Conservation (phyloP, 2,329 filamentous ascomycete species). For the Hypoxylon sp. region DNA sequence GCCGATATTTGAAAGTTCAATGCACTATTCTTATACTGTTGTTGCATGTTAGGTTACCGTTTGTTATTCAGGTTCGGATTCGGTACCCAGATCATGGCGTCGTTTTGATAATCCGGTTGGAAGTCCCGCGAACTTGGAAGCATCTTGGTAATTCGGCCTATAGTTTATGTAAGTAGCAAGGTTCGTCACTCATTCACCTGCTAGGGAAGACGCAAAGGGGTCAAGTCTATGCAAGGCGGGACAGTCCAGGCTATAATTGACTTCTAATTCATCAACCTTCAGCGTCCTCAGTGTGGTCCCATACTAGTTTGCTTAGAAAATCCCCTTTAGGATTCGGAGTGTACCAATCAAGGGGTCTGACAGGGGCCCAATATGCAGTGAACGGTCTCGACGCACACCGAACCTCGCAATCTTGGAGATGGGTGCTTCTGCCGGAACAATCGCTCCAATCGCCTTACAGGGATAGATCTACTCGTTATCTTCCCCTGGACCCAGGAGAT, state of each 20-base stretch:
- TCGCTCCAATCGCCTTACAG: slow-evolving; percentile 19
- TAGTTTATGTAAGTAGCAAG: slow-evolving; percentile 23
- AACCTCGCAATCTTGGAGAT: slow-evolving; percentile 10
- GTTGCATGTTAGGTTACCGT: slow-evolving; percentile 14
- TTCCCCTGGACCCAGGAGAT: slow-evolving; percentile 6
- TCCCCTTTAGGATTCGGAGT: slow-evolving; percentile 16
- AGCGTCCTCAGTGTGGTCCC: not conserved
- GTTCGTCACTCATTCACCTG: not conserved
- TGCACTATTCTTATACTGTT: slow-evolving; percentile 9
- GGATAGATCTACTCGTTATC: slow-evolving; percentile 17
- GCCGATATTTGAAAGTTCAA: not conserved
- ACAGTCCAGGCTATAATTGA: slow-evolving; percentile 22
- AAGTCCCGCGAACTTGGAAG: slow-evolving; percentile 1
- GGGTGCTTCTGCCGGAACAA: slow-evolving; percentile 7
- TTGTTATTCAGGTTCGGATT: slow-evolving; percentile 13
- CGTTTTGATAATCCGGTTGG: slow-evolving; percentile 7
- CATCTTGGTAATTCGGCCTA: slow-evolving; percentile 15
- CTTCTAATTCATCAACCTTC: not conserved
- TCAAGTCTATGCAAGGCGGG: slow-evolving; percentile 12
- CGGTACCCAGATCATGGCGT: slow-evolving; percentile 2
- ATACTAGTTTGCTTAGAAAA: not conserved
- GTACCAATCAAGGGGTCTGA: slow-evolving; percentile 3
- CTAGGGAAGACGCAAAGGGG: slow-evolving; percentile 16
- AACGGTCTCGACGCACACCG: slow-evolving; percentile 19
- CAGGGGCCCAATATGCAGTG: slow-evolving; percentile 10